Evolutionary conservation across 1,284 basidiomycete species (phyloP).

Genomic region (Pseudozyma hubeiensis): DNA sequence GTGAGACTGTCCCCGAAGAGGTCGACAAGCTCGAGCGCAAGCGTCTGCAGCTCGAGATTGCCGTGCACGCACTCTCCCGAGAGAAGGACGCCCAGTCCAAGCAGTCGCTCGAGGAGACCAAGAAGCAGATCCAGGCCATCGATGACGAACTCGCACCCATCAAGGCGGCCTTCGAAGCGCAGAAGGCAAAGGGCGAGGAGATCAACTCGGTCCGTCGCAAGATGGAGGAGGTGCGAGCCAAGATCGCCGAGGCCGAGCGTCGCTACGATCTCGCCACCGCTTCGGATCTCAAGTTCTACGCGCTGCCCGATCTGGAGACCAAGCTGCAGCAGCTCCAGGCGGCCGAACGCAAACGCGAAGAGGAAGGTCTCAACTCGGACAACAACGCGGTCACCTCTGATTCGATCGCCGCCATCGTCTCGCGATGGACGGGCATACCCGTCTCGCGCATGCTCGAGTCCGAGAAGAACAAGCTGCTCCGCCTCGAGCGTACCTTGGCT

Average conservation of each 20-base stretch:
- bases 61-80: slow-evolving; percentile 85
- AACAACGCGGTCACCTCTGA: slow-evolving; percentile 63
- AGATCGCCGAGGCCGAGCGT: slow-evolving; percentile 93
- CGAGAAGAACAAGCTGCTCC: slow-evolving; percentile 65
- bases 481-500: slow-evolving; percentile 60
- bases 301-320: slow-evolving; percentile 86
- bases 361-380: slow-evolving; percentile 59
- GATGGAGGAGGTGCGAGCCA: slow-evolving; percentile 91
- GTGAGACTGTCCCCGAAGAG: slow-evolving; percentile 92
- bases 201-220: slow-evolving; percentile 82
- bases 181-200: slow-evolving; percentile 87
- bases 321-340: slow-evolving; percentile 75
- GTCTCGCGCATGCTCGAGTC: slow-evolving; percentile 68
- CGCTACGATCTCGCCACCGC: slow-evolving; percentile 72
- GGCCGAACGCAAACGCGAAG: slow-evolving; percentile 70
- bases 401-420: slow-evolving; percentile 73
- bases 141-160: slow-evolving; percentile 91
- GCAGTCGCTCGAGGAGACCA: slow-evolving; percentile 82
- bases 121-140: slow-evolving; percentile 84
- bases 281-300: slow-evolving; percentile 91
- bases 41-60: slow-evolving; percentile 92
- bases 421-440: slow-evolving; percentile 72
- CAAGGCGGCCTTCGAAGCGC: slow-evolving; percentile 87
- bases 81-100: slow-evolving; percentile 90
- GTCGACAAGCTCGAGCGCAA: slow-evolving; percentile 93